These are phyloP conservation scores for Syncephalastrum racemosum DNA, from an alignment of 371 early-diverging fungal genomes.

Conservation along the genomic window DNA sequence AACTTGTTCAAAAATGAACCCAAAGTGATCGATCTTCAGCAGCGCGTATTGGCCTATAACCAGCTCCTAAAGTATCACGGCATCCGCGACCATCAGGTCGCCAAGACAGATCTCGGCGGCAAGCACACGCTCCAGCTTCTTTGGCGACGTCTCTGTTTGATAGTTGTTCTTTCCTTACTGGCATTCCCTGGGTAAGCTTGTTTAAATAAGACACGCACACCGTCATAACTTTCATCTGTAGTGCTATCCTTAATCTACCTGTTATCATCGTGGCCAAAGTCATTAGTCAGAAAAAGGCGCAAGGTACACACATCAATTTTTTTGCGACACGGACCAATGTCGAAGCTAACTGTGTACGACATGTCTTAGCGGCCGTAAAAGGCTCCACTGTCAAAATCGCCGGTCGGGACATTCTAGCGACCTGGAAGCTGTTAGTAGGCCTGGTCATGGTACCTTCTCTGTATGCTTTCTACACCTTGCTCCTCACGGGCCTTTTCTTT, in stretches of 20 bases:
- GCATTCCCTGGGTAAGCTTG: slow-evolving; percentile 82
- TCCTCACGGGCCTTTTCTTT: slow-evolving; percentile 13
- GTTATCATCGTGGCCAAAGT: slow-evolving; percentile 72
- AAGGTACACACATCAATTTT: slow-evolving; percentile 33
- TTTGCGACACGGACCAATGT: too few species aligned
- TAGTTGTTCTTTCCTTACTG: slow-evolving; percentile 71
- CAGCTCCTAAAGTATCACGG: slow-evolving; percentile 87
- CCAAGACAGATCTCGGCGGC: slow-evolving; percentile 72
- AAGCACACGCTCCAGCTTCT: slow-evolving; percentile 71
- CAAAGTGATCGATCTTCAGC: slow-evolving; percentile 70
- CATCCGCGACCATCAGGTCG: slow-evolving; percentile 94
- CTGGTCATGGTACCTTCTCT: slow-evolving; percentile 73
- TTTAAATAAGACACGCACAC: background rate
- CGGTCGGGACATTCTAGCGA: slow-evolving; percentile 90
- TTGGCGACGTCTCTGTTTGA: slow-evolving; percentile 59
- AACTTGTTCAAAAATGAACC: slow-evolving; percentile 78
- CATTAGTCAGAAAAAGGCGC: slow-evolving; percentile 78
- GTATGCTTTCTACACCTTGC: slow-evolving; percentile 67
- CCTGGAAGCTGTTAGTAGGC: slow-evolving; percentile 92
- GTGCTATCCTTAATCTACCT: slow-evolving; percentile 79
- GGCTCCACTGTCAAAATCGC: slow-evolving; percentile 89
- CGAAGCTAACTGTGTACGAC: background rate
- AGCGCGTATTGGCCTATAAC: slow-evolving; percentile 85
- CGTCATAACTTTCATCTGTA: slow-evolving; percentile 19
- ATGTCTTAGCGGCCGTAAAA: slow-evolving; percentile 66